Evolutionary conservation across 805 yeast species (phyloP), one percentile per base, ranked within the genome.

Genomic region (Candida dajiaensis): DNA sequence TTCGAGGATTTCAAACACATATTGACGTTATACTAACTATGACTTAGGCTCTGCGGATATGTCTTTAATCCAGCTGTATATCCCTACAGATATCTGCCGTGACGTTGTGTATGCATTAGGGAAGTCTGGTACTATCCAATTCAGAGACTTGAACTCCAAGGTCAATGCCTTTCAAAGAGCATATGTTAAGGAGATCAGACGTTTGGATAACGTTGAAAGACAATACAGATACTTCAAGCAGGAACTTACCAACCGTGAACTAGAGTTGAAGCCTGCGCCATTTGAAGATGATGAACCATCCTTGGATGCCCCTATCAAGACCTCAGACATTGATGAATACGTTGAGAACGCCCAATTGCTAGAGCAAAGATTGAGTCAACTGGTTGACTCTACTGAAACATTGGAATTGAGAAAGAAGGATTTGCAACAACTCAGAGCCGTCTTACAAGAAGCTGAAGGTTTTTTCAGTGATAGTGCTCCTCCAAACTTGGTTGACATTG

Each of bases 41-140:
- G 3, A 5, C 23, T 19, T 25, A 60, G 64, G 97, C 74, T 88
- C 98, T 50, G 98, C 98, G 85, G 96, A 89, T 63, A 94, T 94
- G 98, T 80, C 96, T 44, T 77, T 95, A 59, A 86, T 92, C 43
- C 98, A 94, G 72, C 75, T 94, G 57, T 94, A 87, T 66, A 81
- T 94, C 49, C 94, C 99, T 10, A 83, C 89, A 21, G 99, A 94
- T 70, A 84, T 89, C 39, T 78, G 95, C 15, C 75, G 97, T 52
- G 95, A 89, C 50, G 79, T 89, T 44, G 85, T 90, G 22, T 81
- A 89, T 49, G 80, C 88, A 28, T 71, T 94, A 37, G 99, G 99
- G 15, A 87, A 88, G 59, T 72, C 88, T 59, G 95, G 96, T 29
- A 69, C 80, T 50, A 79, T 94, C 25, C 97, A 95, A 63, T 89